Evolutionary conservation across 306 rosid species (phyloP).

Genomic region (Senna siamea): DNA sequence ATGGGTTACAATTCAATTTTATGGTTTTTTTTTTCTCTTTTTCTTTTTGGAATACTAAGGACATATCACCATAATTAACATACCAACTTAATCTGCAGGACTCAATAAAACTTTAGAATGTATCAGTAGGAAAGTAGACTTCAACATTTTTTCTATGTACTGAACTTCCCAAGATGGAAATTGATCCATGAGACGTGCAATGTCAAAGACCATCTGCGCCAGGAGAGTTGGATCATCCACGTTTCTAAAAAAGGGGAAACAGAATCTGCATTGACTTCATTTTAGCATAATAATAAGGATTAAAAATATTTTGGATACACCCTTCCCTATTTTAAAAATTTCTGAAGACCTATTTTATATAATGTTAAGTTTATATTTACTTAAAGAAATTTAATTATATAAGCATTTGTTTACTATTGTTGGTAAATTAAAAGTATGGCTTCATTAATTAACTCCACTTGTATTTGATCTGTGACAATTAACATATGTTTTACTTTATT

Average conservation of each 20-base stretch:
- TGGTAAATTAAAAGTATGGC: neutral
- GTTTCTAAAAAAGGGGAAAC: neutral
- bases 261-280: neutral
- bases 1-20: no score
- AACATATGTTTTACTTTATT: no score
- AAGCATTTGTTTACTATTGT: neutral
- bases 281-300: neutral
- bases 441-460: neutral
- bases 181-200: neutral
- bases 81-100: no score
- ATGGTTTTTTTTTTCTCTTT: no score
- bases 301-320: neutral
- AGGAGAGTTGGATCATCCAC: neutral
- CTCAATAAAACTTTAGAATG: no score
- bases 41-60: no score
- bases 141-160: no score
- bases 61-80: no score
- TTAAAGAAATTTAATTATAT: neutral
- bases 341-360: neutral
- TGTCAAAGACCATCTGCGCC: neutral
- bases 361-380: neutral
- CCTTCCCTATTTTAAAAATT: neutral
- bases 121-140: no score
- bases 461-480: no score
- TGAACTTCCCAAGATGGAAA: no score